Base-by-base conservation (phyloP, 495 filamentous ascomycete species). In the Halenospora varia region DNA sequence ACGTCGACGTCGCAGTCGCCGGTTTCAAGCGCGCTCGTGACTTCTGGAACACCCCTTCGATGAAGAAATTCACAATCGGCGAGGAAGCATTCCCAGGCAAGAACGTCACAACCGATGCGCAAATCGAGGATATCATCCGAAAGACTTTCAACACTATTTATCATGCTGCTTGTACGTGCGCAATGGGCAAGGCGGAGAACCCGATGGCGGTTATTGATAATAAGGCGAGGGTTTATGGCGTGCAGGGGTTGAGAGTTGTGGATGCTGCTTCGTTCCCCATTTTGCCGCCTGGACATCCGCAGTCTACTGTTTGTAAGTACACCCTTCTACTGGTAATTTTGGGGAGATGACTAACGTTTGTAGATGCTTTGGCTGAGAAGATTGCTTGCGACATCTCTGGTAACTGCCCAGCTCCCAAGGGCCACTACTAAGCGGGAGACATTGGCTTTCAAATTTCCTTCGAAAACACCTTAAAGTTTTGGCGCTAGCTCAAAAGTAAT, bases 211-310 rank as follows among this genome's bases (percentile, higher is more conserved):
- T 85, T 1, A 66, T 85, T 3, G 82, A 85, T 61, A 69, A 66
- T 22, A 62, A 63, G 3, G 77, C 72, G 0, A 72, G 72, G 45
- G 81, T 85, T 0, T 69, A 72, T 59, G 80, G 81, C 0, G 79
- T 83, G 3, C 61, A 67, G 2, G 66, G 70, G 0, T 56, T 85
- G 56, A 70, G 82, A n/a, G 77, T 86, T 15, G 81, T 86, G 3
- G 84, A 88, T 68, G 81, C 80, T 2, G 76, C 74, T 26, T 65
- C 76, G 13, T 81, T 86, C 51, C 77, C 83, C 0, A 64, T 86
- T 17, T 61, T 84, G 20, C 73, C 74, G 0, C 81, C 83, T 0
- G 82, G 81, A 0, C 80, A 84, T 66, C 83, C 81, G 3, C 15
- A 11, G 25, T 17, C 75, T 1, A 75, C 72, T 10, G 70, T 80